A percentile compares a stretch with the other conserved stretches of the same genome.
Evolutionary conservation across 129 eudicot genomes (phyloP).

Genomic region (Chrysanthemum seticuspe): DNA sequence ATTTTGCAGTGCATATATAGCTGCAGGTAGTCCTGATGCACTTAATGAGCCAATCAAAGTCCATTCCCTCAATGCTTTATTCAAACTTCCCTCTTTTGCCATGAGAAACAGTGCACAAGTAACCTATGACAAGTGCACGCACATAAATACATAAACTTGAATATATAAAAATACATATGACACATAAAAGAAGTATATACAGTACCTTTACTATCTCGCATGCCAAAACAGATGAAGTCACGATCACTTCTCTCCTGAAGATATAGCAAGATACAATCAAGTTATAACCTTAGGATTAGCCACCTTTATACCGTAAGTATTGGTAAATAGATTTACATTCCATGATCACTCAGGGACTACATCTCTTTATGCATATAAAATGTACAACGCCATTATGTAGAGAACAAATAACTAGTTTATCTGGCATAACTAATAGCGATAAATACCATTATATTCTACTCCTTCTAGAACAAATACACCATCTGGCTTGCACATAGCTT

Average conservation of each 20-base stretch:
- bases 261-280: conserved; percentile 22
- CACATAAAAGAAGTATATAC: conserved; percentile 10
- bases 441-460: too few relatives aligned
- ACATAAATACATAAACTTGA: conserved; percentile 3
- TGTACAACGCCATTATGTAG: too few relatives aligned
- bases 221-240: conserved; percentile 81
- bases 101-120: conserved; percentile 71
- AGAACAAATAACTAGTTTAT: too few relatives aligned
- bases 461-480: too few relatives aligned
- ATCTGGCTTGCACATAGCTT: not conserved
- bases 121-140: conserved; percentile 41
- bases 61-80: conserved; percentile 72
- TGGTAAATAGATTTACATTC: too few relatives aligned
- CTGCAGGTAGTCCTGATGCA: conserved; percentile 98
- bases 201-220: conserved; percentile 80
- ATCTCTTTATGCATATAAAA: too few relatives aligned
- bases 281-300: conserved; percentile 11
- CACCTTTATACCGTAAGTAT: too few relatives aligned
- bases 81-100: conserved; percentile 78
- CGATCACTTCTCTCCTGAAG: conserved; percentile 84
- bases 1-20: conserved; percentile 89
- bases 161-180: not conserved
- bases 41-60: conserved; percentile 71
- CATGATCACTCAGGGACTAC: too few relatives aligned
- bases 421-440: too few relatives aligned